Conservation (phyloP, 1,139 yeast genomes). For the Saccharomycopsis phalli region DNA sequence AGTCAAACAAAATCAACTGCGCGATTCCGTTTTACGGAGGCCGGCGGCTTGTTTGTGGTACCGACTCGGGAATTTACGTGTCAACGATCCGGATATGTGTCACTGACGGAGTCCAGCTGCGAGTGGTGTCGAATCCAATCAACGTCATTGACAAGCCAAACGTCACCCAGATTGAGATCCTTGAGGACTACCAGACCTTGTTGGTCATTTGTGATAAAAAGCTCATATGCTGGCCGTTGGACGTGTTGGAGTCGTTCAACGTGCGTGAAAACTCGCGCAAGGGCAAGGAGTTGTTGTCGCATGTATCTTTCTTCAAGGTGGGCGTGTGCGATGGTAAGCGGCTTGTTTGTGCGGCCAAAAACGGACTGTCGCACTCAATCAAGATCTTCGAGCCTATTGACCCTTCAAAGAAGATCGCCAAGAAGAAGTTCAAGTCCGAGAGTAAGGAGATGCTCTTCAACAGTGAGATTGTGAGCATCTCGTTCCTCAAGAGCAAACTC, state of each 20-base stretch:
- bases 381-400: constrained; percentile 77
- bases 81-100: constrained; percentile 44
- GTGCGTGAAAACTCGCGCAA: constrained; percentile 56
- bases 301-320: constrained; percentile 81
- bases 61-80: constrained; percentile 85
- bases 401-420: constrained; percentile 47
- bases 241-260: constrained; percentile 40
- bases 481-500: constrained; percentile 77
- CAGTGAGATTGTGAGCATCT: constrained; percentile 86
- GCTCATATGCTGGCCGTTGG: constrained; percentile 77
- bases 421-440: constrained; percentile 60
- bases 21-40: constrained; percentile 96
- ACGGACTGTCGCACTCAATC: constrained; percentile 65
- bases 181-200: constrained; percentile 84
- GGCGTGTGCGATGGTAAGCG: constrained; percentile 89
- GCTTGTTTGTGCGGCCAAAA: constrained; percentile 82
- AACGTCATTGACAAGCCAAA: constrained; percentile 68
- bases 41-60: constrained; percentile 79
- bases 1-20: constrained; percentile 75
- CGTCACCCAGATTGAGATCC: constrained; percentile 82
- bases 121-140: constrained; percentile 67
- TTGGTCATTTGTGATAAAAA: constrained; percentile 78
- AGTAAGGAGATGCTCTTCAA: constrained; percentile 72
- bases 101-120: constrained; percentile 29
- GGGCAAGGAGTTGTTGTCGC: constrained; percentile 73